Conservation (phyloP, 768 basidiomycete species). For the Agaricus subrufescens region DNA sequence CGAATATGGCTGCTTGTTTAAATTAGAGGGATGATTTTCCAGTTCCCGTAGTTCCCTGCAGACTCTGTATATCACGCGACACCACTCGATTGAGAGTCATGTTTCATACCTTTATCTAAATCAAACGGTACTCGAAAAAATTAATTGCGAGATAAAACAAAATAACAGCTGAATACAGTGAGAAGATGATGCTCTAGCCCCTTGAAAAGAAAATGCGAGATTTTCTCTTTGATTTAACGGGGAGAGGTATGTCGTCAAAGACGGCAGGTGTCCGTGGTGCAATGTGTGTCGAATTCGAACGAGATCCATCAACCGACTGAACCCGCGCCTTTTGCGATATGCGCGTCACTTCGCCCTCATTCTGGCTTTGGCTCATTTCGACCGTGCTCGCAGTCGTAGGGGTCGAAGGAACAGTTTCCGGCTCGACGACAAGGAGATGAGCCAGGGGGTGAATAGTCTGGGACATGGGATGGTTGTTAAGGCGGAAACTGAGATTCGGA, state of each 20-base stretch:
- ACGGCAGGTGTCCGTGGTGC: neutral
- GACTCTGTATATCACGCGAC: no score
- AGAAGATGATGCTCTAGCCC: neutral
- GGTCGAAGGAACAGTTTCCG: neutral
- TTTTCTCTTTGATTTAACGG: constrained; percentile 9
- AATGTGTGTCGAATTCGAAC: neutral
- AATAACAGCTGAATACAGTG: neutral
- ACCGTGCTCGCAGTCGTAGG: neutral
- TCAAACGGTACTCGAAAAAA: no score
- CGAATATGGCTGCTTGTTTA: no score
- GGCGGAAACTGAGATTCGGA: neutral
- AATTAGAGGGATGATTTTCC: no score
- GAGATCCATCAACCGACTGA: neutral
- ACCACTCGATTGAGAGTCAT: no score
- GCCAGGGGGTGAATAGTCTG: constrained; percentile 4
- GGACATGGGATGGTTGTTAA: neutral
- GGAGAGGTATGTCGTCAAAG: constrained; percentile 8
- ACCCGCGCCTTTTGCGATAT: neutral
- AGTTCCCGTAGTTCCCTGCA: no score
- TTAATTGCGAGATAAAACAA: neutral
- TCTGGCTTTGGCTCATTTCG: neutral
- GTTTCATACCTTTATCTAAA: no score
- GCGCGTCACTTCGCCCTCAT: neutral
- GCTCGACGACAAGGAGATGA: constrained; percentile 5
- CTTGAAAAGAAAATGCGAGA: constrained; percentile 5